Percentiles rank a stretch among this genome's conserved stretches.
These are phyloP conservation scores for Monosporozyma aquatica DNA, from an alignment of 805 yeast genomes.

Conservation along the genomic window DNA sequence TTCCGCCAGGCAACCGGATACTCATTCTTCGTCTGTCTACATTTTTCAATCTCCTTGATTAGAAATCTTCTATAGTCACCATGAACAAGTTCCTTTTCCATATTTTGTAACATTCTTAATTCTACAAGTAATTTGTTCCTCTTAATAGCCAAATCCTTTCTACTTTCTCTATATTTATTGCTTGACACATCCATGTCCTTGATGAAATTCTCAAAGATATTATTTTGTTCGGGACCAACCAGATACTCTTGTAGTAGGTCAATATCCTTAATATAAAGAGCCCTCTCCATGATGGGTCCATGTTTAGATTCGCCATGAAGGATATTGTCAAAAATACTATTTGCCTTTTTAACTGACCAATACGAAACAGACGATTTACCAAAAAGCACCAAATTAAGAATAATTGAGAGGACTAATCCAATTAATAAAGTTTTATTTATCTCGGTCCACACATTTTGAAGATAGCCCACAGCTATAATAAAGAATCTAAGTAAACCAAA, in stretches of 20 bases:
- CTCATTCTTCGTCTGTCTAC: conserved; percentile 36
- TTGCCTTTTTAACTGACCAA: conserved; percentile 50
- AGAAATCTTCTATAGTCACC: conserved; percentile 72
- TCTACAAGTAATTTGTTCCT: conserved; percentile 67
- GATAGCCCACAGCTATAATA: conserved; percentile 1
- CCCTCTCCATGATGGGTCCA: conserved; percentile 42
- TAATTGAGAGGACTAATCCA: conserved; percentile 36
- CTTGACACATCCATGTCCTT: conserved; percentile 7
- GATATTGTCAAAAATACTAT: conserved; percentile 22
- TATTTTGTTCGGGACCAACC: conserved; percentile 23
- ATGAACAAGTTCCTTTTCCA: conserved; percentile 52
- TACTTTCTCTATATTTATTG: conserved; percentile 24
- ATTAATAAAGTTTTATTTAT: conserved; percentile 35
- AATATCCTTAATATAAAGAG: conserved; percentile 54
- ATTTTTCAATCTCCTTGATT: conserved; percentile 45
- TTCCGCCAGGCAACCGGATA: conserved; percentile 21
- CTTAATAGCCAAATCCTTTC: conserved; percentile 51
- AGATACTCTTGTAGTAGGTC: conserved; percentile 34
- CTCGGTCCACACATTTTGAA: conserved; percentile 8
- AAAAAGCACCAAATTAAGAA: conserved; percentile 43
- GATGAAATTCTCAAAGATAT: conserved; percentile 31
- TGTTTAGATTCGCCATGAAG: conserved; percentile 18
- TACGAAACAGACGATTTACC: conserved; percentile 45
- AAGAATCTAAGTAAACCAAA: conserved; percentile 10
- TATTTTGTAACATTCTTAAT: conserved; percentile 51